Evolutionary conservation across 2,329 filamentous ascomycete species (phyloP), one percentile per base, ranked within the genome.

Genomic region (Basipetospora chlamydospora): DNA sequence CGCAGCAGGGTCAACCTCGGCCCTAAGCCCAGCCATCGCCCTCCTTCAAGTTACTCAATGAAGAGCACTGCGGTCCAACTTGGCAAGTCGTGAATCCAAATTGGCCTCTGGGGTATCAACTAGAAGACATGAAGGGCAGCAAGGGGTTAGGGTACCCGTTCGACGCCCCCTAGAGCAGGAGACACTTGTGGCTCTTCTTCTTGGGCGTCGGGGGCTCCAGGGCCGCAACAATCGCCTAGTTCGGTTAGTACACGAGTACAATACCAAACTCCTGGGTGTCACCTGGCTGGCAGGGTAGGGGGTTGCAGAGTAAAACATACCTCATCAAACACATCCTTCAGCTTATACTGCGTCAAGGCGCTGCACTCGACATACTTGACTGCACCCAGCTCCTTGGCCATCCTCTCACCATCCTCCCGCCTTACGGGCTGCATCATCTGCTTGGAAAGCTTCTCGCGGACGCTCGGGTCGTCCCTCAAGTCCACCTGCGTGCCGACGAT

Each of bases 311-410:
- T 21, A 25, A 33, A 34, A 54, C 72, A 49, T 71, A 94, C 87
- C 81, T 96, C 90, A 53, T 98, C 90, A 61, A 98, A 98, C 13
- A 98, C 90, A 55, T 96, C 90, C 70, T 98, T 98, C 46, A 98
- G 66, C 64, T 95, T 95, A 66, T 87, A 95, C 66, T 98, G 90
- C 43, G 90, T 96, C 58, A 98, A 65, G 40, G 90, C 90, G 55
- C 87, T 95, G 67, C 90, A 98, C 65, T 98, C 90, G 45, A 96
- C 90, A 51, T 98, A 98, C 68, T 95, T 96, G 50, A 98, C 85
- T 5, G 90, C 90, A 43, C 86, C 86, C n/a, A 96, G 65, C 44
- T 96, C 88, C 66, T 88, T 94, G 3, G 90, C 88, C 85, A 96
- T 95, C 48, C 77, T 71, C 59, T 96, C 88, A 37, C 90, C 90